Base-by-base conservation (phyloP, 495 filamentous ascomycete genomes). In the Penicillium steckii region DNA sequence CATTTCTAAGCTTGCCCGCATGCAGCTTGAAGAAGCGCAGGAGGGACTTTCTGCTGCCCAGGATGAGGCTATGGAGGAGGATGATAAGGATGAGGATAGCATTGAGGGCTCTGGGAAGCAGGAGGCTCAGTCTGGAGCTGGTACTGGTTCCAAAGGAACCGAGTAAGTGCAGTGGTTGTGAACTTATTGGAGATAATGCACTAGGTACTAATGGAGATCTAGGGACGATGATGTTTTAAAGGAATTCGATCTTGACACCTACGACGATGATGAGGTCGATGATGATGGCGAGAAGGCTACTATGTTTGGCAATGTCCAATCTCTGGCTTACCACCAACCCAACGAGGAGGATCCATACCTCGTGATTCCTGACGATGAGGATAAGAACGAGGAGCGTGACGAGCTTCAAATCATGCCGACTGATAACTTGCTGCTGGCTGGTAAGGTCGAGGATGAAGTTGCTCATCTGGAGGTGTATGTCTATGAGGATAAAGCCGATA, bases 271-370 rank as follows among this genome's bases (percentile, higher is more conserved):
- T 46, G 85, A 87, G 23, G 80, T 85, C 8, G 81, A 82, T 26
- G 82, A 85, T 15, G 72, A 84, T 29, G 82, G 73, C 41, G 83
- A 87, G 65, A 78, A 84, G 42, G 86, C 91, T 80, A 87, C 85
- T 56, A 95, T 96, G 85, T 96, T 99, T 67, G 93, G 92, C 50
- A 96, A 96, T 56, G 85, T 95, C 59, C 91, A 91, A 68, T 90
- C 88, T 23, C 75, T 99, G 15, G 91, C 91, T 6, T 99, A 95
- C 69, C 90, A 99, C 76, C 80, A 90, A 55, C 89, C 89, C 26
- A 92, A 95, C 66, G 87, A 90, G 61, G 88, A 93, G 27, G 95
- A 99, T 64, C 94, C 94, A 3, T 97, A 99, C 68, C 95, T 99
- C 57, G 95, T 90, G 19, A 78, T 99, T 61, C 80, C 86, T 48